Conservation (phyloP, 148 eudicot species). For the Bassia scoparia region DNA sequence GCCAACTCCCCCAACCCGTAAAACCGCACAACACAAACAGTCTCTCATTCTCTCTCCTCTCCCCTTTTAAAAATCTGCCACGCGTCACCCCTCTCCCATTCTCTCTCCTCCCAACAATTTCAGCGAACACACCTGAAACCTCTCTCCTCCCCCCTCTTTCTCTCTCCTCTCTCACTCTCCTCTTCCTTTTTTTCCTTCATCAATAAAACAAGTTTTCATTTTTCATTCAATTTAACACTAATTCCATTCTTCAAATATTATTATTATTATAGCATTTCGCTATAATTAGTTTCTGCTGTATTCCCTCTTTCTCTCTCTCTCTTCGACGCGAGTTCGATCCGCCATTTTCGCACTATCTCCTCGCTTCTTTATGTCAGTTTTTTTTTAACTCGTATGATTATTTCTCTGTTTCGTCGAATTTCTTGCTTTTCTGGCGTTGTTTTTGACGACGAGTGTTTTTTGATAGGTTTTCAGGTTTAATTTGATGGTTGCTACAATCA, state of each 20-base stretch:
- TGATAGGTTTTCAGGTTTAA: slow-evolving; percentile 9
- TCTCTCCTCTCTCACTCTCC: slow-evolving; percentile 3
- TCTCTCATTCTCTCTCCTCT: neutral
- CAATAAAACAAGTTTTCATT: too few species aligned
- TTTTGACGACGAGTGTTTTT: slow-evolving; percentile 11
- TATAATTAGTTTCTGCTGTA: neutral
- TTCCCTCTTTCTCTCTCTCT: neutral
- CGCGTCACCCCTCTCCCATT: slow-evolving; percentile 4
- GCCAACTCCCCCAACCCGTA: neutral
- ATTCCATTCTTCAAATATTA: too few species aligned
- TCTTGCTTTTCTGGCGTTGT: neutral
- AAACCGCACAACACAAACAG: too few species aligned
- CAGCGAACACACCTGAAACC: neutral
- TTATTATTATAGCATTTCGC: neutral
- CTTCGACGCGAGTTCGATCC: slow-evolving; percentile 12
- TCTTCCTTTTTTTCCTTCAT: neutral
- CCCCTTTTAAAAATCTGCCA: slow-evolving; percentile 1
- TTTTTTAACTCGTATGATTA: too few species aligned
- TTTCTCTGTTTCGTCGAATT: slow-evolving; percentile 2
- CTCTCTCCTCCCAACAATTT: slow-evolving; percentile 6
- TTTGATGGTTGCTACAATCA: slow-evolving; percentile 24
- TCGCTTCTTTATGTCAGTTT: slow-evolving; percentile 15
- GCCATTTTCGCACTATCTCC: slow-evolving; percentile 27
- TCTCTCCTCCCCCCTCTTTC: slow-evolving; percentile 6
- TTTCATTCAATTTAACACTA: too few species aligned